Evolutionary conservation across 768 basidiomycete genomes (phyloP), one percentile per base, ranked within the genome.

Genomic region (Serendipita vermifera): DNA sequence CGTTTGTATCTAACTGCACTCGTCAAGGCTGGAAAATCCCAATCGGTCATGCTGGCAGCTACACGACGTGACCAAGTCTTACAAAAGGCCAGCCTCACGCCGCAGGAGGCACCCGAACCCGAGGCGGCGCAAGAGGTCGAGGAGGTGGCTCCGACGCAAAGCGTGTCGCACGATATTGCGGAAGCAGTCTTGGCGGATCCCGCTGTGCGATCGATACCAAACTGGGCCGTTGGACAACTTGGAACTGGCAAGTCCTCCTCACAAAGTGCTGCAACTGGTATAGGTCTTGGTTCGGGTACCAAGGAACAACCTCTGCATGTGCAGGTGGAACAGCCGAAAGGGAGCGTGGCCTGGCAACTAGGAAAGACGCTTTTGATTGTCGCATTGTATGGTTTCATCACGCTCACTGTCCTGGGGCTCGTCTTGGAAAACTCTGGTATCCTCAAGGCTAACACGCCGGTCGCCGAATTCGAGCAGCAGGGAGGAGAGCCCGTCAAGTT

Each of bases 391-490:
- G 26, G 40, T 17, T 55, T 56, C 38, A 38, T 87, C 68, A 76
- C 90, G 66, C 72, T 98, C 57, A 87, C 93, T 54, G 75, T 93
- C 32, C 71, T 97, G 24, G 85, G 90, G 1, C 83, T 96, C 32
- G 75, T 96, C 62, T 79, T 97, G 62, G 94, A 97, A 70, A 93
- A 90, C 67, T 85, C 89, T 24, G 93, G 93, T 3, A 75, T 97
- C 38, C 79, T 96, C 73, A 94, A 94, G 71, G 82, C 86, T 3
- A 90, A 85, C 3, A 83, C 84, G 36, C 79, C 80, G 29, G 82
- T 85, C 59, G 70, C 82, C 26, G 83, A 93, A 62, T 97, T 92
- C 64, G 84, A 92, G 62, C 85, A 89, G 5, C 70, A 77, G 2
- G 77, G 85, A 65, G 87, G 83, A 29, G 88, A 87, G 63, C 74